Percentiles rank a stretch among this genome's conserved stretches.
Conservation (phyloP, 805 yeast species). For the Ogataea nitratoaversa region DNA sequence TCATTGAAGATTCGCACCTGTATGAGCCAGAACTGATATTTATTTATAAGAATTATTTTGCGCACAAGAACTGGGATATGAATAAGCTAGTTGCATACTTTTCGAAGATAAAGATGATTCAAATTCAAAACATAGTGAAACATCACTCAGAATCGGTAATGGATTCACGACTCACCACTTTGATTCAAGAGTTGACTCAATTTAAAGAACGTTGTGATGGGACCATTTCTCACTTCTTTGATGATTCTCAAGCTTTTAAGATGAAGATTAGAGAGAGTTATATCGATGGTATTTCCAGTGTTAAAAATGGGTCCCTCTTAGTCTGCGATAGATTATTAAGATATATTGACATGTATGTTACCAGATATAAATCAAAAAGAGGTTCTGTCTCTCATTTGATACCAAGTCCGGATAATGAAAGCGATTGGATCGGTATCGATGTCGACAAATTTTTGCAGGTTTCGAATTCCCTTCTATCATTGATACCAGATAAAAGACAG, state of each 20-base stretch:
- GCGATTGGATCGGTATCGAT: background rate
- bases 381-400: background rate
- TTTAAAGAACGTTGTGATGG: conserved; percentile 1
- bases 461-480: conserved; percentile 6
- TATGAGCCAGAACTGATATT: background rate
- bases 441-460: conserved; percentile 1
- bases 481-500: conserved; percentile 17
- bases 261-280: conserved; percentile 1
- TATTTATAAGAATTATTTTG: background rate
- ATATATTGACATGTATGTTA: conserved; percentile 9
- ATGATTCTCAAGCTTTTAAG: conserved; percentile 1
- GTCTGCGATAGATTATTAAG: conserved; percentile 12
- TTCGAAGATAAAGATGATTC: background rate
- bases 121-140: background rate
- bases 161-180: background rate
- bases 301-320: conserved; percentile 5
- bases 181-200: conserved; percentile 1
- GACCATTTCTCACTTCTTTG: background rate
- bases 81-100: background rate
- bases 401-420: no score
- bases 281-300: conserved; percentile 1
- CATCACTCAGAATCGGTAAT: background rate
- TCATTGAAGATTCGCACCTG: background rate
- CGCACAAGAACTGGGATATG: background rate
- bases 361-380: conserved; percentile 3